Evolutionary conservation across 331 rosid species (phyloP).

Genomic region (Malus hybrid): DNA sequence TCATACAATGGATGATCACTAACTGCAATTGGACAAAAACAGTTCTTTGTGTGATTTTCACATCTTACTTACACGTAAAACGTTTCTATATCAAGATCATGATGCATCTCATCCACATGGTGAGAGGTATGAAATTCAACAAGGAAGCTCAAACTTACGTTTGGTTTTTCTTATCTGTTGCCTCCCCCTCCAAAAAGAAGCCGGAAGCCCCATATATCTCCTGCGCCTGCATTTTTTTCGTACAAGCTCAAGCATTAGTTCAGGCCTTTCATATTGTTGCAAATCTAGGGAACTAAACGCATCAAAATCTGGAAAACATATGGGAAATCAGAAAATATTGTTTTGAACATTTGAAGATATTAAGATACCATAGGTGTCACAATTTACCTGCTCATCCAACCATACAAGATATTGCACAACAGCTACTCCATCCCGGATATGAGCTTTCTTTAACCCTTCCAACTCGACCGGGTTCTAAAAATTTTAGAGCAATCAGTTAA

Average conservation of each 20-base stretch:
- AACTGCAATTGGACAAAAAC: neutral
- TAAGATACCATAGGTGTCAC: constrained; percentile 8
- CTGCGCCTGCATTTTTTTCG: constrained; percentile 65
- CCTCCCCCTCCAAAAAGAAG: constrained; percentile 56
- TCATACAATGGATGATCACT: neutral
- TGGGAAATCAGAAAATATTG: neutral
- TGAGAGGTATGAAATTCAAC: neutral
- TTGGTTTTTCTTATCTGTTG: constrained; percentile 33
- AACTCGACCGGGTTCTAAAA: constrained; percentile 71
- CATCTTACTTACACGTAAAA: neutral
- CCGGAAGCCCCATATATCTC: constrained; percentile 86
- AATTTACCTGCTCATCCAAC: constrained; percentile 73
- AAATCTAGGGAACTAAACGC: neutral
- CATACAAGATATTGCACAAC: constrained; percentile 91
- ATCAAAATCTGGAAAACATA: neutral
- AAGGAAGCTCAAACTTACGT: constrained; percentile 37
- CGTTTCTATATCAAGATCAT: neutral
- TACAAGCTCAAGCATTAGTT: constrained; percentile 24
- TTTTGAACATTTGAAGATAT: neutral
- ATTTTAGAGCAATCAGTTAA: constrained; percentile 6
- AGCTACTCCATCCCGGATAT: constrained; percentile 91
- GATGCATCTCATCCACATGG: neutral
- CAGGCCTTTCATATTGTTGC: constrained; percentile 2
- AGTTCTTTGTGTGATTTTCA: neutral
- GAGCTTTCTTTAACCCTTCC: constrained; percentile 79